These are phyloP conservation scores for Solanum neorickii DNA, from an alignment of 257 asterid genomes.

Conservation along the genomic window DNA sequence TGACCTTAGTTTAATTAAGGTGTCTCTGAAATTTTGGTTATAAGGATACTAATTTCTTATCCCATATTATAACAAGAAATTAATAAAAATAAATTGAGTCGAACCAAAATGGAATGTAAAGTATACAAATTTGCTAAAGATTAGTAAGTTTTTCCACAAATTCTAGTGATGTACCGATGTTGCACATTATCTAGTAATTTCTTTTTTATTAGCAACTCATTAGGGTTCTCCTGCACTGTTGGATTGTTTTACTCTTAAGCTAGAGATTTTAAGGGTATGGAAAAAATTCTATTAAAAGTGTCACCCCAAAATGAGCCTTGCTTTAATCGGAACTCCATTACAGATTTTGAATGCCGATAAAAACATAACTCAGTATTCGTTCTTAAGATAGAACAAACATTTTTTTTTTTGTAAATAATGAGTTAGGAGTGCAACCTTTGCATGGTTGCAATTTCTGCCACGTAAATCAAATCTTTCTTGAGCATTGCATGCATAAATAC, in stretches of 20 bases:
- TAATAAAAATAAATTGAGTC: too few relatives aligned
- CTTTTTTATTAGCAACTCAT: neutral
- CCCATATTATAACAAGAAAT: neutral
- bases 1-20: too few relatives aligned
- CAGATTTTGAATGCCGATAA: too few relatives aligned
- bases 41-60: too few relatives aligned
- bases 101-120: neutral
- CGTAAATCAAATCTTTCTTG: neutral
- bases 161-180: neutral
- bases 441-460: neutral
- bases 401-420: neutral
- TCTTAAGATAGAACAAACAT: neutral
- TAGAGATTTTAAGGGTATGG: too few relatives aligned
- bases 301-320: rapidly evolving
- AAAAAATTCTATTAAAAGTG: too few relatives aligned
- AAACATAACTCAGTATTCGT: too few relatives aligned
- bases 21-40: rapidly evolving
- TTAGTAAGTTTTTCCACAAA: neutral
- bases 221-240: too few relatives aligned
- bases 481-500: neutral
- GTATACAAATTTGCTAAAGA: neutral
- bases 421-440: neutral
- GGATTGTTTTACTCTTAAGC: too few relatives aligned
- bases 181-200: neutral
- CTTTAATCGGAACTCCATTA: too few relatives aligned